A percentile compares a stretch with the other conserved stretches of the same genome.
Evolutionary conservation across 176 grass and related monocot species (phyloP).

Genomic region (Puya raimondii): DNA sequence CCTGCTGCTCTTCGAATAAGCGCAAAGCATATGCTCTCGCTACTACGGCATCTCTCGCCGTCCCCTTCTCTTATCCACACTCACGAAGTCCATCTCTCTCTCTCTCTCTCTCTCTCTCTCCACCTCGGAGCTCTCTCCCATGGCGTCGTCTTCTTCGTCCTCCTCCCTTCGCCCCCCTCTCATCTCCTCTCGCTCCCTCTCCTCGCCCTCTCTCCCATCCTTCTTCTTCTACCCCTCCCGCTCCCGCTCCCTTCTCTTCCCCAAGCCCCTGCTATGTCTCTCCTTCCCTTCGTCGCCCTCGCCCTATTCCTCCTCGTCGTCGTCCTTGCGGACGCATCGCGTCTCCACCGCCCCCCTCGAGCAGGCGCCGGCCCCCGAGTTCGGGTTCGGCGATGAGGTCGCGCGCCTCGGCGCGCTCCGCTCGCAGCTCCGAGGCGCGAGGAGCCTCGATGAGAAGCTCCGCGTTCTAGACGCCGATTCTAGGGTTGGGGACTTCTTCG

Average conservation of each 20-base stretch:
- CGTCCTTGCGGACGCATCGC: constrained; percentile 18
- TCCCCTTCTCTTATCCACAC: constrained; percentile 13
- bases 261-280: constrained; percentile 15
- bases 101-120: neutral
- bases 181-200: constrained; percentile 13
- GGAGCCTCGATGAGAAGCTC: constrained; percentile 44
- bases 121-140: neutral
- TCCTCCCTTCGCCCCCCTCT: neutral
- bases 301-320: constrained; percentile 15
- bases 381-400: constrained; percentile 47
- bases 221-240: neutral
- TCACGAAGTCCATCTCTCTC: constrained; percentile 11
- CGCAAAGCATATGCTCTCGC: constrained; percentile 16
- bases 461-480: constrained; percentile 54
- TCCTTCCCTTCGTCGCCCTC: constrained; percentile 21
- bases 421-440: constrained; percentile 31
- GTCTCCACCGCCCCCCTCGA: constrained; percentile 49
- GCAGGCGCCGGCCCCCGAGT: constrained; percentile 25
- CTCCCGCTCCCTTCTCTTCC: constrained; percentile 14
- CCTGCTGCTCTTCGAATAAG: neutral
- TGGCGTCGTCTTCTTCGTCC: neutral
- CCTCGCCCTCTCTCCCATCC: constrained; percentile 9
- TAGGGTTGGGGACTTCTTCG: constrained; percentile 59
- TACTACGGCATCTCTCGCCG: neutral
- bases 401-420: constrained; percentile 38